A percentile compares a stretch with the other conserved stretches of the same genome.
phyloP scores from a whole-genome alignment of 768 basidiomycete genomes.

The Kwoniella heveanensis region DNA sequence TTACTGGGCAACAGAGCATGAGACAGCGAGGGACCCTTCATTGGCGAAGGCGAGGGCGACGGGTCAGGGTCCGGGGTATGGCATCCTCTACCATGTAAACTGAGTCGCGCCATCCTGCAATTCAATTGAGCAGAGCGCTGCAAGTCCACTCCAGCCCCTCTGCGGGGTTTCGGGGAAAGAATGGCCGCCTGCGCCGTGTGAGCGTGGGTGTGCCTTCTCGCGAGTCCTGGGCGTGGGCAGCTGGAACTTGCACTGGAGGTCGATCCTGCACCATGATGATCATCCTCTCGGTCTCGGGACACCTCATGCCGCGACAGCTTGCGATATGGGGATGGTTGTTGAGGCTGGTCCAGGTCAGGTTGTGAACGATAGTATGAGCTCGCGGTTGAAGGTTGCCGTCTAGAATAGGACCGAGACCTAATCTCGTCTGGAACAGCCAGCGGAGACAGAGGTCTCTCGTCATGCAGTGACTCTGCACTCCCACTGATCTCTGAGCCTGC shows the following conservation, averaged over 20 bases:
- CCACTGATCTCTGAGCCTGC: conserved; percentile 5
- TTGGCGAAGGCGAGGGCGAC: not conserved
- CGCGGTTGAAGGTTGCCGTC: too few relatives aligned
- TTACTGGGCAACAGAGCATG: too few relatives aligned
- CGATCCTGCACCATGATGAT: not conserved
- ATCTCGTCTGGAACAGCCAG: not conserved
- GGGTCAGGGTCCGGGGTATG: conserved; percentile 13
- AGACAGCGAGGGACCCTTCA: too few relatives aligned
- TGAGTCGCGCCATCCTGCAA: conserved; percentile 19
- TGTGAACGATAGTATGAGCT: too few relatives aligned
- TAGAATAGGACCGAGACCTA: too few relatives aligned
- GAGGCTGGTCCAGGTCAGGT: too few relatives aligned
- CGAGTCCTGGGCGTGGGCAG: not conserved
- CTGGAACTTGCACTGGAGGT: not conserved
- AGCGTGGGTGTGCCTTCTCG: conserved; percentile 12
- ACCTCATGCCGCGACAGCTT: not conserved
- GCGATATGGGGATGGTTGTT: conserved; percentile 5
- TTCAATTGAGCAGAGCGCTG: conserved; percentile 18
- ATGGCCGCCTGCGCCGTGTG: too few relatives aligned
- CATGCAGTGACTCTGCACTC: too few relatives aligned
- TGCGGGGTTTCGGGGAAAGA: conserved; percentile 1
- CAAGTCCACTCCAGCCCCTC: conserved; percentile 6
- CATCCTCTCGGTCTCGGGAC: not conserved
- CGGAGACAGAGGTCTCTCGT: not conserved
- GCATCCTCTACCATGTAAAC: conserved; percentile 2